Evolutionary conservation across 495 filamentous ascomycete species (phyloP).

Genomic region (Aspergillus wentii): DNA sequence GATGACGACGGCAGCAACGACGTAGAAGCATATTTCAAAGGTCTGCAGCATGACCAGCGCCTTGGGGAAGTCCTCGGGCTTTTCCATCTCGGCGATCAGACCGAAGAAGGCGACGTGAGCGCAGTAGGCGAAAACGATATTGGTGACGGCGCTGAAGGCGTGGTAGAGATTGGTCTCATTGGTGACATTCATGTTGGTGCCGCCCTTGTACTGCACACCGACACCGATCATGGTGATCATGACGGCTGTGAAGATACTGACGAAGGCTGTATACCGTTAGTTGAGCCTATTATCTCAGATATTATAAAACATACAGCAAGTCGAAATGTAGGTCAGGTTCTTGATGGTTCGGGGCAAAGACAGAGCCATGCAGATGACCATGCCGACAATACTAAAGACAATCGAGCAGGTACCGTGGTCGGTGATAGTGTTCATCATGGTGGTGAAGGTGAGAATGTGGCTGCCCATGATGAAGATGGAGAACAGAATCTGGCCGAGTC

Average conservation of each 20-base stretch:
- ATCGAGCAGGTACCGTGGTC: conserved; percentile 64
- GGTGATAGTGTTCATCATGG: conserved; percentile 66
- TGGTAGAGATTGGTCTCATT: conserved; percentile 26
- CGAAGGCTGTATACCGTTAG: conserved; percentile 34
- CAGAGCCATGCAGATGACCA: conserved; percentile 56
- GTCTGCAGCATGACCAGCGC: conserved; percentile 59
- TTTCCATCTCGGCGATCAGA: conserved; percentile 74
- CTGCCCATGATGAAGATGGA: conserved; percentile 74
- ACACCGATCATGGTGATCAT: conserved; percentile 69
- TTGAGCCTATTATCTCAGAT: conserved; percentile 47
- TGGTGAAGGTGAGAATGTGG: conserved; percentile 65
- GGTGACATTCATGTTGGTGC: conserved; percentile 22
- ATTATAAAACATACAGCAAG: conserved; percentile 57
- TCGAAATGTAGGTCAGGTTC: conserved; percentile 58
- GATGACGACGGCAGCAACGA: conserved; percentile 60
- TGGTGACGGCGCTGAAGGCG: conserved; percentile 41
- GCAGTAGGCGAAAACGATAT: conserved; percentile 54
- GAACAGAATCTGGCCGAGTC: conserved; percentile 61
- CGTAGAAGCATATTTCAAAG: conserved; percentile 65
- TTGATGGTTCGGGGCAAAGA: conserved; percentile 67
- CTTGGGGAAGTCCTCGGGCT: conserved; percentile 61
- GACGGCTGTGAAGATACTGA: conserved; percentile 41
- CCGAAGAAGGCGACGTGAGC: conserved; percentile 70
- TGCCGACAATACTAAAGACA: conserved; percentile 60
- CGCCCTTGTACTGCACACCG: conserved; percentile 39